phyloP scores from a whole-genome alignment of 2,329 filamentous ascomycete species.

The Ophiostoma sp. region DNA sequence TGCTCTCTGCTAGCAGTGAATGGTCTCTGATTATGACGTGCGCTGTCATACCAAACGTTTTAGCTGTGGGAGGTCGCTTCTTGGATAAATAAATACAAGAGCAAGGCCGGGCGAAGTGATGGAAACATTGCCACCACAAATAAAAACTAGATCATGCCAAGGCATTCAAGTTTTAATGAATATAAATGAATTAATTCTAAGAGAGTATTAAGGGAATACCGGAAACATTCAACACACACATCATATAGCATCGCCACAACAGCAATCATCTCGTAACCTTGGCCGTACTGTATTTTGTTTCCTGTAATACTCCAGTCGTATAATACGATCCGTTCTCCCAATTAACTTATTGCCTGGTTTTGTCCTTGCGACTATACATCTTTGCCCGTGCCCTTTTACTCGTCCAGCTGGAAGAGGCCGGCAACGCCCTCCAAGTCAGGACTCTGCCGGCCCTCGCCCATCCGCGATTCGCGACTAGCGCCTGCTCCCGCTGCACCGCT shows the following conservation, averaged over 20 bases:
- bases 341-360: background rate
- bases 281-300: background rate
- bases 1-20: background rate
- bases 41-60: no score
- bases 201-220: no score
- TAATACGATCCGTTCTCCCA: background rate
- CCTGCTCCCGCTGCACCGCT: background rate
- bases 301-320: background rate
- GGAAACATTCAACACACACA: no score
- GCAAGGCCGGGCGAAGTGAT: no score
- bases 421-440: slow-evolving; percentile 54
- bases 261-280: background rate
- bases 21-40: no score
- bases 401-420: slow-evolving; percentile 39
- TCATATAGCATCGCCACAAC: no score
- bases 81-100: no score
- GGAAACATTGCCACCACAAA: no score
- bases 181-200: no score
- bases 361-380: background rate
- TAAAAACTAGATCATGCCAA: no score
- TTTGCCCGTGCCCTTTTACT: background rate
- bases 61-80: no score
- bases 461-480: slow-evolving; percentile 18
- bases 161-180: no score
- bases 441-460: slow-evolving; percentile 35